Evolutionary conservation across 1,139 yeast species (phyloP).

Genomic region (Candida tropicalis): DNA sequence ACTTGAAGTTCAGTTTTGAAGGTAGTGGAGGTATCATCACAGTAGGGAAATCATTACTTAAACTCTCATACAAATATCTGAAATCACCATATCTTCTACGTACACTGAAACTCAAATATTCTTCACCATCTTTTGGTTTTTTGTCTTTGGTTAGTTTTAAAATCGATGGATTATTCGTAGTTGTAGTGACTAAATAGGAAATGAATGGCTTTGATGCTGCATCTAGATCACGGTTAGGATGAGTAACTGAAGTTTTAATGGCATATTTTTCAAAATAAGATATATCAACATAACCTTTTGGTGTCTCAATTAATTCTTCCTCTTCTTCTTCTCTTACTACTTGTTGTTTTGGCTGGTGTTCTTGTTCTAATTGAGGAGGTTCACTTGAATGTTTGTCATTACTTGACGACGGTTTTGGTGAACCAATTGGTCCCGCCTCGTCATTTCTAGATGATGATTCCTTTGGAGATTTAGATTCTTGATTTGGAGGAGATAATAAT

Average conservation of each 20-base stretch:
- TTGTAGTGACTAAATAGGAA: slow-evolving; percentile 77
- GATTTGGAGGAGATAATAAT: slow-evolving; percentile 9
- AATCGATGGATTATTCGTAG: slow-evolving; percentile 48
- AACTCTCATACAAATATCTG: slow-evolving; percentile 68
- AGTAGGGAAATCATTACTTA: slow-evolving; percentile 79
- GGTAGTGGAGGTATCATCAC: slow-evolving; percentile 92
- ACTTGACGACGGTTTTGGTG: not conserved
- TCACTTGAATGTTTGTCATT: not conserved
- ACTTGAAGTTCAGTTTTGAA: slow-evolving; percentile 87
- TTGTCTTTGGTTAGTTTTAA: slow-evolving; percentile 30
- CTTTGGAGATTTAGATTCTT: not conserved
- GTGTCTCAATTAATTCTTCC: not conserved
- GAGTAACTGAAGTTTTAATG: slow-evolving; percentile 54
- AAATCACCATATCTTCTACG: slow-evolving; percentile 86
- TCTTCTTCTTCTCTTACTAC: not conserved
- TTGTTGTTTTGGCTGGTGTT: not conserved
- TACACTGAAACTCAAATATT: slow-evolving; percentile 50
- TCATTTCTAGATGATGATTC: not conserved
- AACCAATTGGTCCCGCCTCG: not conserved
- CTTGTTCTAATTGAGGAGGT: not conserved
- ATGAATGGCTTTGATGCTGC: slow-evolving; percentile 82
- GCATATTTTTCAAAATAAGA: slow-evolving; percentile 24
- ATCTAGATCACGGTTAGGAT: slow-evolving; percentile 75
- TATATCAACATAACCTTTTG: slow-evolving; percentile 13
- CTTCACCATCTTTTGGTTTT: slow-evolving; percentile 15